Conservation (phyloP, 495 filamentous ascomycete species). For the Immersiella caudata region DNA sequence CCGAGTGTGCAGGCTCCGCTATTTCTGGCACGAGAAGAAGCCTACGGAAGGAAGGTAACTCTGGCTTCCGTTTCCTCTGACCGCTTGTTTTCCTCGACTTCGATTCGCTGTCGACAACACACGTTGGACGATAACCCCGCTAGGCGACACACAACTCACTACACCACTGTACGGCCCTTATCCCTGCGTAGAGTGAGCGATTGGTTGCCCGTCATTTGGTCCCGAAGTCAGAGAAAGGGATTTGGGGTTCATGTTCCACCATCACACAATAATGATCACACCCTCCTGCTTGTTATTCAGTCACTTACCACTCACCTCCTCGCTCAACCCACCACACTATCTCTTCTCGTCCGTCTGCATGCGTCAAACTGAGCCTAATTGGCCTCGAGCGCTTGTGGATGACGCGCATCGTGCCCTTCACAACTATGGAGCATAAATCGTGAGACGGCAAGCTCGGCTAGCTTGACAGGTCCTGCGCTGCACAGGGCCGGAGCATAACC, state of each 20-base stretch:
- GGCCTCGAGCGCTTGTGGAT: slow-evolving; percentile 11
- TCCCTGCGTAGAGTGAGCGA: slow-evolving; percentile 4
- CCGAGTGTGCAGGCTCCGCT: neutral
- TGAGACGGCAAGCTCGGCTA: slow-evolving; percentile 3
- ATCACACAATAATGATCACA: slow-evolving; percentile 3
- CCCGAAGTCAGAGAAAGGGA: neutral
- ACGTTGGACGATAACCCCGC: neutral
- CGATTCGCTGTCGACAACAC: slow-evolving; percentile 13
- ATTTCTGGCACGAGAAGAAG: neutral
- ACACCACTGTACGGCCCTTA: neutral
- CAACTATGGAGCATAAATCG: slow-evolving; percentile 9
- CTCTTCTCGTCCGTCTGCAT: slow-evolving; percentile 1
- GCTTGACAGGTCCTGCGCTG: neutral
- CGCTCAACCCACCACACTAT: slow-evolving; percentile 1
- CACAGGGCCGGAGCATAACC: slow-evolving; percentile 6
- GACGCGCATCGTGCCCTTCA: slow-evolving; percentile 18
- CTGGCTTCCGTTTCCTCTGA: slow-evolving; percentile 6
- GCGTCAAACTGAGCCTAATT: slow-evolving; percentile 11
- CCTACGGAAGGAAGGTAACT: neutral
- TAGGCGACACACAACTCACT: neutral
- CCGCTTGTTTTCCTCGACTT: slow-evolving; percentile 10
- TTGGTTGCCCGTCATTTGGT: slow-evolving; percentile 4
- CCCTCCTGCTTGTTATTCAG: neutral
- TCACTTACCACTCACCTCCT: neutral
- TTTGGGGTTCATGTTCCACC: neutral